Conservation (phyloP, 139 green algal genomes). For the Picochlorum sp. region DNA sequence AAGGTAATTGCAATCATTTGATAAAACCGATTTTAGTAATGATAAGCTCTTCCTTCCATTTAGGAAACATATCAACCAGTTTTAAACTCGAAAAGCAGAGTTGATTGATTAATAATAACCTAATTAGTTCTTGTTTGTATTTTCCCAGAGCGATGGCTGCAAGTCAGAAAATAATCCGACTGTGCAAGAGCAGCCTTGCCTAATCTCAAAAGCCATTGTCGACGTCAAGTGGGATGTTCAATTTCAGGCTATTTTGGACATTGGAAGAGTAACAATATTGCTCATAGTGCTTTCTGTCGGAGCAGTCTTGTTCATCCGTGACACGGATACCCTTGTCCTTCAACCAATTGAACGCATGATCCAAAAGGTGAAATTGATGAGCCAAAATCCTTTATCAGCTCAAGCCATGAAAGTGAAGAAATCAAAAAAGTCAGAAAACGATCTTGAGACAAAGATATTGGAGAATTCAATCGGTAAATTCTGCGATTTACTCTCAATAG, state of each 20-base stretch:
- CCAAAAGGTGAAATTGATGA: constrained; percentile 39
- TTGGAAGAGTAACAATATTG: constrained; percentile 77
- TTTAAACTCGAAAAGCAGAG: no score
- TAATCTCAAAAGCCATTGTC: constrained; percentile 32
- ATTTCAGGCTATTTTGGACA: constrained; percentile 67
- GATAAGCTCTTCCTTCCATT: not conserved
- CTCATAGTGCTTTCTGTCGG: constrained; percentile 63
- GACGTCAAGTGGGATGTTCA: constrained; percentile 43
- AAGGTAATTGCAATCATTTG: not conserved
- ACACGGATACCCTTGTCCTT: constrained; percentile 75
- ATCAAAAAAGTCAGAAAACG: not conserved
- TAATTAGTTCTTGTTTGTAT: no score
- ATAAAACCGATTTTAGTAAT: not conserved
- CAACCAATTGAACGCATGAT: constrained; percentile 90
- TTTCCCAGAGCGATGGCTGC: no score
- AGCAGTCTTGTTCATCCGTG: constrained; percentile 66
- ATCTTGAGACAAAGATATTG: constrained; percentile 72
- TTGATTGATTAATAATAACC: no score
- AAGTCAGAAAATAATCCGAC: no score
- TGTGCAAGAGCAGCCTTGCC: no score
- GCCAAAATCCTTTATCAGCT: not conserved
- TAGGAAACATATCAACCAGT: no score
- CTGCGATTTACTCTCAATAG: constrained; percentile 77
- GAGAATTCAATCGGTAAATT: constrained; percentile 86
- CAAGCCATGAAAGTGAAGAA: not conserved